phyloP scores from a whole-genome alignment of 768 basidiomycete species.

The Boletellus ananiceps region DNA sequence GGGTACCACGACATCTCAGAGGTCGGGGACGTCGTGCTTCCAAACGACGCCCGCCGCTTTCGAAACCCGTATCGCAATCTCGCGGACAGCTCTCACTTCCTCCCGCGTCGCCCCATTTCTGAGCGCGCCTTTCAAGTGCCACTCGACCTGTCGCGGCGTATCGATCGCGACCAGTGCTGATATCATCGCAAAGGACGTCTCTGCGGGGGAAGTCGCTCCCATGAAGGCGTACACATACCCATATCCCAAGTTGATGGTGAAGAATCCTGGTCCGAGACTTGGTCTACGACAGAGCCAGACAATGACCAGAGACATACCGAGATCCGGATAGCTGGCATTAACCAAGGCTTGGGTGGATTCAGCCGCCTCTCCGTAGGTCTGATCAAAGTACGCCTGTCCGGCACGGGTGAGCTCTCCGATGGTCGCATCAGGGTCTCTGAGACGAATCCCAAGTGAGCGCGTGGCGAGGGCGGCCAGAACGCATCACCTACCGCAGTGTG shows the following conservation, averaged over 20 bases:
- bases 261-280: slow-evolving; percentile 44
- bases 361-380: slow-evolving; percentile 55
- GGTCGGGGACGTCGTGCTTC: slow-evolving; percentile 50
- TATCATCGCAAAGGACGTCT: slow-evolving; percentile 59
- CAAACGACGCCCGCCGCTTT: slow-evolving; percentile 46
- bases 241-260: slow-evolving; percentile 50
- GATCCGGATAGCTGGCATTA: slow-evolving; percentile 52
- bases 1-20: too few species aligned
- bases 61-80: slow-evolving; percentile 51
- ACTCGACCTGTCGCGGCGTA: slow-evolving; percentile 58
- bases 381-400: slow-evolving; percentile 43
- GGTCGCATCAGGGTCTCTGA: slow-evolving; percentile 40
- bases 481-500: slow-evolving; percentile 39
- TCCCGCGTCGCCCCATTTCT: slow-evolving; percentile 51
- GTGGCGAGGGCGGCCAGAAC: background rate
- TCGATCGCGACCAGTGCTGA: slow-evolving; percentile 58
- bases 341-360: slow-evolving; percentile 44
- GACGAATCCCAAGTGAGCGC: background rate
- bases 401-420: slow-evolving; percentile 39
- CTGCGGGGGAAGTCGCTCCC: slow-evolving; percentile 43
- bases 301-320: slow-evolving; percentile 40
- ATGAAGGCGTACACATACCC: slow-evolving; percentile 51
- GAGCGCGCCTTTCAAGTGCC: slow-evolving; percentile 58
- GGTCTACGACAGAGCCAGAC: background rate
- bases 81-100: slow-evolving; percentile 50